phyloP scores from a whole-genome alignment of 768 basidiomycete species.

The Panaeolus cyanescens region DNA sequence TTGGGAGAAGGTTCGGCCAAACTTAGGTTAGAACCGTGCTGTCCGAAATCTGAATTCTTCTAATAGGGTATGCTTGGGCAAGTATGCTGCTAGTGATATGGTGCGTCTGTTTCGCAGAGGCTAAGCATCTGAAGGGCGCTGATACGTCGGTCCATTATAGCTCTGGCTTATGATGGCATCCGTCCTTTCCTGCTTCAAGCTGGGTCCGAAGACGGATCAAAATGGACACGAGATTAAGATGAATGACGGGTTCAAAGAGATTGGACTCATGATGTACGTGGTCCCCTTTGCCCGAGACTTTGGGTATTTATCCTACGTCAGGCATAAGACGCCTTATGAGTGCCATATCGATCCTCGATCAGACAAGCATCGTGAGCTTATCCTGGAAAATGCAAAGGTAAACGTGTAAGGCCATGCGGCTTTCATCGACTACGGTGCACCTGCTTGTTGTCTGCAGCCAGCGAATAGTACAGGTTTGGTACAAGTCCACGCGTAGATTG shows the following conservation, averaged over 20 bases:
- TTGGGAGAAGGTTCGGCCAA: constrained; percentile 7
- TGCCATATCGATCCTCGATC: constrained; percentile 19
- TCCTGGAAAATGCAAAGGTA: neutral
- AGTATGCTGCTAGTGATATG: constrained; percentile 7
- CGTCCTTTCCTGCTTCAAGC: constrained; percentile 6
- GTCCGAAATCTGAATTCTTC: neutral
- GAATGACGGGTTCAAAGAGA: constrained; percentile 4
- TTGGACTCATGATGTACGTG: constrained; percentile 10
- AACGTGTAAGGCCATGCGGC: too few species aligned
- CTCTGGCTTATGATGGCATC: constrained; percentile 9
- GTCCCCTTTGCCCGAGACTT: neutral
- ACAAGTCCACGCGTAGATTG: too few species aligned
- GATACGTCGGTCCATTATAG: neutral
- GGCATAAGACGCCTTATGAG: constrained; percentile 18
- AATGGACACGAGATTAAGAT: constrained; percentile 14
- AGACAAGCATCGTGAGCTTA: neutral
- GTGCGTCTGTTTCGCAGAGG: neutral
- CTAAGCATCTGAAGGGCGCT: too few species aligned
- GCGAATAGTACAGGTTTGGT: too few species aligned
- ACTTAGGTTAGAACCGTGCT: neutral
- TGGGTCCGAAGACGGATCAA: constrained; percentile 7
- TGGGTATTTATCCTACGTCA: neutral
- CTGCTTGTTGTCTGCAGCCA: too few species aligned
- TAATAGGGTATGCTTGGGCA: constrained; percentile 7
- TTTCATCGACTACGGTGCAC: too few species aligned